phyloP scores from a whole-genome alignment of 306 rosid genomes.

The Vicia sativa region DNA sequence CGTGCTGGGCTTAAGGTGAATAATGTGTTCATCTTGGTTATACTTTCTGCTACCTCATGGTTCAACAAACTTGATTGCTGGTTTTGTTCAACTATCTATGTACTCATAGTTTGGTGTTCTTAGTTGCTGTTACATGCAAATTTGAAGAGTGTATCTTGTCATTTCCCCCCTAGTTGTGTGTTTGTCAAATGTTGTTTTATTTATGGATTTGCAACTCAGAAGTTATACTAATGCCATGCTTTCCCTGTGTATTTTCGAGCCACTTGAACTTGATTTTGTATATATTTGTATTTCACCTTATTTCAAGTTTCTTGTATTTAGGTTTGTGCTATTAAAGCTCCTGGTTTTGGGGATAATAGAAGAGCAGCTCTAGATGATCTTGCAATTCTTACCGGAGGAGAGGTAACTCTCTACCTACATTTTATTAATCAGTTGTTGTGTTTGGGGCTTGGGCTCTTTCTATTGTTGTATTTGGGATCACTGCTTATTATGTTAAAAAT shows the following conservation, averaged over 20 bases:
- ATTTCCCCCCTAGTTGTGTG: too few species aligned
- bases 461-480: constrained; percentile 6
- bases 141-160: too few species aligned
- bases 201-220: too few species aligned
- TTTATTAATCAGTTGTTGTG: constrained; percentile 19
- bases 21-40: constrained; percentile 27
- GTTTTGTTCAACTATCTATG: neutral
- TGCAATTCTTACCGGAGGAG: constrained; percentile 86
- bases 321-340: constrained; percentile 99
- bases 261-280: constrained; percentile 21
- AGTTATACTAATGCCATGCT: too few species aligned
- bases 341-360: constrained; percentile 95
- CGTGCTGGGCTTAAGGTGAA: constrained; percentile 88
- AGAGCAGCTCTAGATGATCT: constrained; percentile 86
- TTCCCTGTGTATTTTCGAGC: too few species aligned
- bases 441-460: neutral
- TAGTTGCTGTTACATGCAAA: constrained; percentile 25
- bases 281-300: constrained; percentile 30
- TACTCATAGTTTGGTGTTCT: neutral
- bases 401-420: constrained; percentile 56
- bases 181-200: too few species aligned
- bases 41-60: constrained; percentile 3
- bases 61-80: constrained; percentile 20
- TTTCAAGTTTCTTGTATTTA: constrained; percentile 45
- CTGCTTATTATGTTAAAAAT: constrained; percentile 28